A percentile compares a stretch with the other conserved stretches of the same genome.
Conservation (phyloP, 192 early-diverging fungal species). For the Dissophora globulifera region DNA sequence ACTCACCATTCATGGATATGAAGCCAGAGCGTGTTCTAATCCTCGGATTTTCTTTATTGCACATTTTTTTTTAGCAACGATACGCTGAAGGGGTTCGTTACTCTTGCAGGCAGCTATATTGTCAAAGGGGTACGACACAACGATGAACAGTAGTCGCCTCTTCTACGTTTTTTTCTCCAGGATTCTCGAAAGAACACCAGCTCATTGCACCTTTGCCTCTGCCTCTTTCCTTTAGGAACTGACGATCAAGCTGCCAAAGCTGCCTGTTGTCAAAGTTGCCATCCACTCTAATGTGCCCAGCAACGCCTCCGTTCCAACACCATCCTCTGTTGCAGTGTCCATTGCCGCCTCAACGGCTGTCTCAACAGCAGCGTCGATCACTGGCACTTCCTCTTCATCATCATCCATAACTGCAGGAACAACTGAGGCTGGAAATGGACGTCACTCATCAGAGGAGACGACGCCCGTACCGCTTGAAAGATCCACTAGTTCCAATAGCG, state of each 20-base stretch:
- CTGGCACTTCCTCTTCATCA: not conserved
- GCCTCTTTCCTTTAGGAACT: conserved; percentile 22
- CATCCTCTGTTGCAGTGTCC: not conserved
- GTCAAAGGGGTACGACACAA: conserved; percentile 20
- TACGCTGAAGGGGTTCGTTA: conserved; percentile 42
- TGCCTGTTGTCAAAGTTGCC: conserved; percentile 32
- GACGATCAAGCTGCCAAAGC: conserved; percentile 42
- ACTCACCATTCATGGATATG: no score
- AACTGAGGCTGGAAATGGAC: no score
- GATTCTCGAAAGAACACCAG: no score
- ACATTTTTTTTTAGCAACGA: conserved; percentile 48
- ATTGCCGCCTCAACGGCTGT: not conserved
- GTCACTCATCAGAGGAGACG: not conserved
- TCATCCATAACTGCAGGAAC: not conserved
- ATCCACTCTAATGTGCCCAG: conserved; percentile 31
- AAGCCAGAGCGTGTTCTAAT: no score
- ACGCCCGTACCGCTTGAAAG: not conserved
- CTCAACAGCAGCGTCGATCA: not conserved
- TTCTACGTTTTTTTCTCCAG: no score
- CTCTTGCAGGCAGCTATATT: conserved; percentile 37
- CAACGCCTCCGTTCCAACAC: not conserved
- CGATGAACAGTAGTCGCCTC: no score
- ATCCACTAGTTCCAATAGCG: not conserved
- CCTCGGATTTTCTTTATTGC: no score
- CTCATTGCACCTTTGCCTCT: not conserved